Evolutionary conservation across 768 basidiomycete genomes (phyloP), one percentile per base, ranked within the genome.

Genomic region (Polyporus arcularius): DNA sequence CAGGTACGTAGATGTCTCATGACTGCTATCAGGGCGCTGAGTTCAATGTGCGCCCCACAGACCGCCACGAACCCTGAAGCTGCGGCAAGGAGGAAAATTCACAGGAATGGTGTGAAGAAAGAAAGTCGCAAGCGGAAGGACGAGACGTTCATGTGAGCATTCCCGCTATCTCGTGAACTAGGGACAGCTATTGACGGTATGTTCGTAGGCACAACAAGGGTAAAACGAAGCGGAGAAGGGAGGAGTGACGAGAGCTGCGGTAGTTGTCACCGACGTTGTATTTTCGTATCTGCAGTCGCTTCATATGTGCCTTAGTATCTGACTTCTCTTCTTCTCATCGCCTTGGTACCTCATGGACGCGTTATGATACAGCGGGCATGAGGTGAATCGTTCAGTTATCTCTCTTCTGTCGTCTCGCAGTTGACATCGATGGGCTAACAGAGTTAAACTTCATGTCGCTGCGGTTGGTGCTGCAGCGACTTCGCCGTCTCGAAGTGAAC

Each of bases 61-160:
- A 83, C 78, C 10, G 81, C 89, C 7, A 83, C 81, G 0, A 81
- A 94, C 67, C 94, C 95, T 0, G 84, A 89, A 66, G 85, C 81
- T 1, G 88, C 90, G 26, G 90, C 92, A 15, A 88, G 82, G 71
- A 78, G 91, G 59, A 94, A 90, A 72, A 69, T 84, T 57, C 87
- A 88, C 65, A 76, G 86, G 64, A 92, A 92, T 63, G 73, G 73
- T 10, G 79, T 83, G 66, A 96, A 96, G 78, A 94, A 93, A 74
- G 92, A 92, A 66, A 89, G 89, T 64, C 81, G 87, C 70, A 96
- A 96, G 72, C 77, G 92, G 68, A 95, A 93, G 73, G 82, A 80
- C 47, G 73, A 78, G 30, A 69, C 72, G 28, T 87, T 85, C 69
- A 79, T 80, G 88, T 89, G 67, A 75, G 89, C 80, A 3, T 3